Evolutionary conservation across 768 basidiomycete species (phyloP).

Genomic region (Boletus vinaceobasis): DNA sequence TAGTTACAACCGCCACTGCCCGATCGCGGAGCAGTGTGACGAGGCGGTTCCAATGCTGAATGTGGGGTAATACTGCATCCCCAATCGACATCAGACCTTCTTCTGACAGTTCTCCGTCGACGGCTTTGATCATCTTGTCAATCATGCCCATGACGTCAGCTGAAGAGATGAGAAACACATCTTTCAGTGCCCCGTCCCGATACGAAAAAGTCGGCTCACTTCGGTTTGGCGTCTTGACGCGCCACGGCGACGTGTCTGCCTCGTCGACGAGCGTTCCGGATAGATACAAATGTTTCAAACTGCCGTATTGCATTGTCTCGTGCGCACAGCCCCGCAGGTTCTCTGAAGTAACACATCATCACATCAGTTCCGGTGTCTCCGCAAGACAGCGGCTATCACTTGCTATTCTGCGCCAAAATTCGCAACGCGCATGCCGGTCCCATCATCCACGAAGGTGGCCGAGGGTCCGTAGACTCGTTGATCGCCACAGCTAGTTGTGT

Average conservation of each 20-base stretch:
- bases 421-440: conserved; percentile 25
- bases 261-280: conserved; percentile 16
- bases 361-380: neutral
- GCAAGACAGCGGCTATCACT: neutral
- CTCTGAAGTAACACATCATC: conserved; percentile 1
- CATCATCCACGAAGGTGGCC: conserved; percentile 19
- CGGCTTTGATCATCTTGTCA: conserved; percentile 17
- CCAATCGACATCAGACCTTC: conserved; percentile 17
- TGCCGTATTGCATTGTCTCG: conserved; percentile 7
- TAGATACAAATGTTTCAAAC: conserved; percentile 16
- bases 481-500: neutral
- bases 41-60: conserved; percentile 22
- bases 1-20: neutral
- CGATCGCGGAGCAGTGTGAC: neutral
- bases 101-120: conserved; percentile 17
- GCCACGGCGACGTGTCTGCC: conserved; percentile 14
- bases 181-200: neutral
- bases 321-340: conserved; percentile 1
- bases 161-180: neutral
- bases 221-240: conserved; percentile 16
- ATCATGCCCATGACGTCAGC: conserved; percentile 15
- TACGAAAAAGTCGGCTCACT: neutral
- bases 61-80: conserved; percentile 16
- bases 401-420: conserved; percentile 14
- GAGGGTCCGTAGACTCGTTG: neutral